Conservation (phyloP, 2,329 filamentous ascomycete species). For the Calonectria fujianensis region DNA sequence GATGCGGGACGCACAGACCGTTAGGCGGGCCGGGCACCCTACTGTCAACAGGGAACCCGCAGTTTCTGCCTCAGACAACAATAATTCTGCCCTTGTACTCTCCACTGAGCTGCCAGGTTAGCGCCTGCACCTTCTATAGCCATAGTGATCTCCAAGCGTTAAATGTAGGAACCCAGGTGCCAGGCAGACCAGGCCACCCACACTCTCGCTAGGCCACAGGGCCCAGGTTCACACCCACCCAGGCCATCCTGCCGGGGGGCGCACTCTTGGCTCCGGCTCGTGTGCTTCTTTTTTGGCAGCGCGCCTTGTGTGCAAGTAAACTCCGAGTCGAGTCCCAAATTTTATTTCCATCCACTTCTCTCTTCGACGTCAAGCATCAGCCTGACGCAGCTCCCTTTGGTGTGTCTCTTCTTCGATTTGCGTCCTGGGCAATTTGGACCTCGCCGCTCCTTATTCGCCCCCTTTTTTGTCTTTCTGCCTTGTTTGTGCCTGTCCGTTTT, state of each 20-base stretch:
- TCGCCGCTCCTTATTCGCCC: conserved; percentile 34
- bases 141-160: conserved; percentile 18
- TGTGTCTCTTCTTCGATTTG: conserved; percentile 43
- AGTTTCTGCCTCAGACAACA: conserved; percentile 28
- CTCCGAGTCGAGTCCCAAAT: conserved; percentile 50
- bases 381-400: conserved; percentile 52
- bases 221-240: conserved; percentile 24
- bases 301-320: conserved; percentile 40
- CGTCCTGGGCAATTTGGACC: conserved; percentile 28
- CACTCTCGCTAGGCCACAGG: conserved; percentile 13
- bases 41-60: conserved; percentile 11
- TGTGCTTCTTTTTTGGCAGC: conserved; percentile 36
- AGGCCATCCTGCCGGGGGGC: conserved; percentile 21
- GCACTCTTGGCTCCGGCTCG: conserved; percentile 37
- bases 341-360: conserved; percentile 51
- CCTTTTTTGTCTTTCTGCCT: conserved; percentile 27
- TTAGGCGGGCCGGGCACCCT: background rate
- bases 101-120: conserved; percentile 13
- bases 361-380: conserved; percentile 51
- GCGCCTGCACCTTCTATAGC: conserved; percentile 19
- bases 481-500: conserved; percentile 25
- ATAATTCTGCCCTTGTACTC: background rate
- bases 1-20: conserved; percentile 10
- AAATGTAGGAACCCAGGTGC: conserved; percentile 11
- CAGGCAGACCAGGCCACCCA: conserved; percentile 27